Percentiles rank a stretch among this genome's conserved stretches.
phyloP scores from a whole-genome alignment of 306 rosid species.

The Cucumis melo region DNA sequence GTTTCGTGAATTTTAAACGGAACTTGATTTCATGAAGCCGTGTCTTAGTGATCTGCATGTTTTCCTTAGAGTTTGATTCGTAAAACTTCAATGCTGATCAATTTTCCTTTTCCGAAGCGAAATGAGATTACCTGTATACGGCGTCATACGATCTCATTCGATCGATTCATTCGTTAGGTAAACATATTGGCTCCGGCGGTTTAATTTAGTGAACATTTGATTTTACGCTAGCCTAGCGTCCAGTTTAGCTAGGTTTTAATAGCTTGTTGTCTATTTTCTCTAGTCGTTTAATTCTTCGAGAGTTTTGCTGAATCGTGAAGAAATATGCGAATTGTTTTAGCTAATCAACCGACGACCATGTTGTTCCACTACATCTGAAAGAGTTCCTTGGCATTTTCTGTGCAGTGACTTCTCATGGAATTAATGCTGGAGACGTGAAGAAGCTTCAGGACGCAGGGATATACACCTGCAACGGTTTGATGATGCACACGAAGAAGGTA shows the following conservation, averaged over 20 bases:
- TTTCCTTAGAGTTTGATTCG: not conserved
- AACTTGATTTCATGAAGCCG: not conserved
- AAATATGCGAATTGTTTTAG: not conserved
- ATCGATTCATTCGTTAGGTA: not conserved
- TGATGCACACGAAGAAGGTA: conserved; percentile 99
- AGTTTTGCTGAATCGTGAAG: not conserved
- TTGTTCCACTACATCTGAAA: not conserved
- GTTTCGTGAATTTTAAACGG: not conserved
- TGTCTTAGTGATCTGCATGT: not conserved
- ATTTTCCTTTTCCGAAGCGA: not conserved
- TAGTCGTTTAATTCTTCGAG: not conserved
- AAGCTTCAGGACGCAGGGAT: conserved; percentile 99
- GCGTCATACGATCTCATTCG: not conserved
- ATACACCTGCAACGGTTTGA: conserved; percentile 88
- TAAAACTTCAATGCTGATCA: not conserved
- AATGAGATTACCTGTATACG: not conserved
- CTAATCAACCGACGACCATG: not conserved
- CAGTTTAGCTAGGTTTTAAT: not conserved
- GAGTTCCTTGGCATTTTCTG: conserved; percentile 1
- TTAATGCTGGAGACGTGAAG: conserved; percentile 95
- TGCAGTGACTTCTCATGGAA: conserved; percentile 89
- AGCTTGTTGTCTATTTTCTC: not conserved
- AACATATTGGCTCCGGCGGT: not conserved
- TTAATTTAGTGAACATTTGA: not conserved
- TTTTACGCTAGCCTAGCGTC: not conserved